Base-by-base conservation (phyloP, 176 grass and related monocot genomes). In the Oropetium thomaeum region DNA sequence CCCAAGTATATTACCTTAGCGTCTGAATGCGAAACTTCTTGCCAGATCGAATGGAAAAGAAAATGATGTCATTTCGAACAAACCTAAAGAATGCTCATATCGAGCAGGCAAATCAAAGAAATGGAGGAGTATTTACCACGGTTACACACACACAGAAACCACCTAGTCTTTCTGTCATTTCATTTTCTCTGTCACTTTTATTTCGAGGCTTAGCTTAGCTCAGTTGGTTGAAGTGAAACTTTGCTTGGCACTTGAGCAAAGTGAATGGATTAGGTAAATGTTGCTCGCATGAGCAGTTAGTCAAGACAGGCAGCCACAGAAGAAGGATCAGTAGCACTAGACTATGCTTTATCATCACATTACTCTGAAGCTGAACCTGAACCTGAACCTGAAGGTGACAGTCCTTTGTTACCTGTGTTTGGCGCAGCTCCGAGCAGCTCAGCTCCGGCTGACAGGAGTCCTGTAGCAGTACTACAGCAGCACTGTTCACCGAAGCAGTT, bases 201-300 rank as follows among this genome's bases (percentile, higher is more conserved):
- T 69, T 51, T n/a, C 26, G 23, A 11, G 28, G 25, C 0, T 16
- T 15, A 42, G 45, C 4, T 48, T 14, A 48, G 45, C 14, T 9
- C 10, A 37, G 4, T 26, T 30, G 39, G 6, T 2, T 55, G 43
- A 19, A 69, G 0, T 26, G 72, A 72, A 61, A 12, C 52, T 38
- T n/a, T n/a, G n/a, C n/a, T n/a, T n/a, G n/a, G n/a, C 23, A 19
- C 19, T 58, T 20, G 17, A 72, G 23, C 70, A 63, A 58, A 76
- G 63, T 20, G 28, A 63, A 42, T 5, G 67, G 73, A 67, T 87
- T 82, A 79, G 74, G 20, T 62, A 60, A 60, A 39, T 58, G 23
- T 31, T 77, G 59, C 75, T 79, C 39, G 73, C 85, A 82, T 20
- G 28, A 87, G 79, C 66, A 78, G 66, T 26, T 78, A 67, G 14